Evolutionary conservation across 2,329 filamentous ascomycete species (phyloP).

Genomic region (Metarhizium anisopliae): DNA sequence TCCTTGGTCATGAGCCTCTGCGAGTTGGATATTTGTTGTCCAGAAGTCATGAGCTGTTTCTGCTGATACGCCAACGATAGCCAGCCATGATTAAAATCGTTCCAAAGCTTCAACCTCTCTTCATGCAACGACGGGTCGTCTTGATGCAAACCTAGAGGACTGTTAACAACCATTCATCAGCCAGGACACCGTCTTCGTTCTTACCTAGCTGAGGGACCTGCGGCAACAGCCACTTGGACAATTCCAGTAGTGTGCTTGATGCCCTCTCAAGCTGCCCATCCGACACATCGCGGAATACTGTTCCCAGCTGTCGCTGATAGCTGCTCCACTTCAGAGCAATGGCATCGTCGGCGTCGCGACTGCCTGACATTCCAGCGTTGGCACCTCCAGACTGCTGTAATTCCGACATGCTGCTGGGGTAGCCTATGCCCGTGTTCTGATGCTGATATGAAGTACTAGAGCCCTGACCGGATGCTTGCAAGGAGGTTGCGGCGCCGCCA

Average conservation of each 20-base stretch:
- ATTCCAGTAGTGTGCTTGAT: constrained; percentile 40
- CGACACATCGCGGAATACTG: constrained; percentile 64
- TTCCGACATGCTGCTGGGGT: constrained; percentile 36
- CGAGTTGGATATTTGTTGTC: constrained; percentile 45
- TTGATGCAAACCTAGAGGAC: constrained; percentile 55
- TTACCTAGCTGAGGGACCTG: constrained; percentile 47
- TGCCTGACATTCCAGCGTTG: constrained; percentile 36
- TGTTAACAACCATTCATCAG: constrained; percentile 7
- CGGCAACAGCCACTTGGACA: constrained; percentile 48
- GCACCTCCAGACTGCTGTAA: constrained; percentile 18
- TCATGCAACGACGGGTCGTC: constrained; percentile 70
- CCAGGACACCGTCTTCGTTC: constrained; percentile 13
- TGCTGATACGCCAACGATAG: constrained; percentile 75
- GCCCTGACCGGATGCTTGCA: constrained; percentile 41
- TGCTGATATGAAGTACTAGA: constrained; percentile 51
- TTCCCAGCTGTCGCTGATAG: constrained; percentile 52
- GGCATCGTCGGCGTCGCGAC: constrained; percentile 44
- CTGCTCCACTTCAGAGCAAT: constrained; percentile 61
- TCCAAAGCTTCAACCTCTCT: constrained; percentile 79
- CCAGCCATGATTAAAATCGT: constrained; percentile 92
- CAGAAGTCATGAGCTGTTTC: constrained; percentile 60
- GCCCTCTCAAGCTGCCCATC: constrained; percentile 39
- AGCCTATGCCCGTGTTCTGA: constrained; percentile 50
- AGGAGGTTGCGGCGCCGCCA: constrained; percentile 43
- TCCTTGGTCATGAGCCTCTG: constrained; percentile 60